Evolutionary conservation across 352 stramenopile genomes (phyloP).

Genomic region (Pythium chondricola): DNA sequence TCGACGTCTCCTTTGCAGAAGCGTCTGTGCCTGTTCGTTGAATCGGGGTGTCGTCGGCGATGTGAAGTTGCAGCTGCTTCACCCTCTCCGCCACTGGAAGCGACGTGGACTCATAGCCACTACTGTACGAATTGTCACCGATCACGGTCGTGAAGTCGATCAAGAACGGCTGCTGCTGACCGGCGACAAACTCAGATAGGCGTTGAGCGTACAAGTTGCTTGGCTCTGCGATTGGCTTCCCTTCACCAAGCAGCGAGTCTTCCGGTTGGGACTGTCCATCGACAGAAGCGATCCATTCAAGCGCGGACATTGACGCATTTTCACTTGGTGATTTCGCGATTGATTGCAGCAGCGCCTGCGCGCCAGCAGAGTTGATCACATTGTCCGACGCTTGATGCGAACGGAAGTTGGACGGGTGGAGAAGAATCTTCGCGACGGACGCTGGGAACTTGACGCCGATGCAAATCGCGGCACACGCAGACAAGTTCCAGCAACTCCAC

Average conservation of each 20-base stretch:
- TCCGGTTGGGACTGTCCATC: slow-evolving; percentile 13
- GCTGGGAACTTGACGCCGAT: slow-evolving; percentile 79
- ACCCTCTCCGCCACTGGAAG: slow-evolving; percentile 59
- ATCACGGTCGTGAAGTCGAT: slow-evolving; percentile 66
- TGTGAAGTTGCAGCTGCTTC: slow-evolving; percentile 34
- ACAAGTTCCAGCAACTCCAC: slow-evolving; percentile 86
- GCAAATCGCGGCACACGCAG: slow-evolving; percentile 71
- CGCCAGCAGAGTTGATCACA: slow-evolving; percentile 71
- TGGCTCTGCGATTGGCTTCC: slow-evolving; percentile 6
- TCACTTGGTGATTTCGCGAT: slow-evolving; percentile 12
- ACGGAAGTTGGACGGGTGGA: slow-evolving; percentile 79
- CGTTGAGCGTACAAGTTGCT: slow-evolving; percentile 53
- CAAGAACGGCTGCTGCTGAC: slow-evolving; percentile 76
- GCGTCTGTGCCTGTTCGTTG: too few species aligned
- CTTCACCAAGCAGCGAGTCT: neutral
- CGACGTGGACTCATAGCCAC: slow-evolving; percentile 64
- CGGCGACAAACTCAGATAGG: slow-evolving; percentile 48
- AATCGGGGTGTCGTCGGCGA: slow-evolving; percentile 5
- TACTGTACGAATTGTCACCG: slow-evolving; percentile 77
- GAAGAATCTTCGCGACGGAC: slow-evolving; percentile 51
- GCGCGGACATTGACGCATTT: slow-evolving; percentile 12
- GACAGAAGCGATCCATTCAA: slow-evolving; percentile 20
- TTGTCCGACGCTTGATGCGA: slow-evolving; percentile 85
- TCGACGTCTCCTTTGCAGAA: neutral
- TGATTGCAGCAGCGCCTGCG: slow-evolving; percentile 49